Evolutionary conservation across 306 rosid species (phyloP).

Genomic region (Glycyrrhiza uralensis): DNA sequence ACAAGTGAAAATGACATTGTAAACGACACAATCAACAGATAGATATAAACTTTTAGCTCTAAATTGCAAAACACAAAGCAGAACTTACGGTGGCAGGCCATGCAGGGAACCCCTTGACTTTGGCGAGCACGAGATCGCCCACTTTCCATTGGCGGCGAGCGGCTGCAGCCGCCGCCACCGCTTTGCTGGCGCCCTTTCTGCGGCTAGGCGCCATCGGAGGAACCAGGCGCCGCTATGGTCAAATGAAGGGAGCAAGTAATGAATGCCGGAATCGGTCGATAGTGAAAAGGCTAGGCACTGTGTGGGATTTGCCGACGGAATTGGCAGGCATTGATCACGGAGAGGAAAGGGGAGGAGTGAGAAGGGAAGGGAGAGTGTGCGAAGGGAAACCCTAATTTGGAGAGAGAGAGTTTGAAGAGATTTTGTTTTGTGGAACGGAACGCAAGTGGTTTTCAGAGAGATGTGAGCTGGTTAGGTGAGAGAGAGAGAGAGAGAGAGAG

Average conservation of each 20-base stretch:
- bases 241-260: conserved; percentile 27
- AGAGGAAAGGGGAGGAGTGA: background rate
- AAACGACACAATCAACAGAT: background rate
- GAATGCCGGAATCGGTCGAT: conserved; percentile 44
- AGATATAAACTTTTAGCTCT: background rate
- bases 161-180: conserved; percentile 82
- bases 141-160: conserved; percentile 89
- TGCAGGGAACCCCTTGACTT: conserved; percentile 93
- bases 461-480: conserved; percentile 43
- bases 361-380: background rate
- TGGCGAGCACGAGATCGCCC: conserved; percentile 97
- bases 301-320: conserved; percentile 27
- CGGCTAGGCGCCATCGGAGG: conserved; percentile 82
- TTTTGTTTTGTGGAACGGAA: conserved; percentile 60
- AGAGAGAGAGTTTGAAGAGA: conserved; percentile 24
- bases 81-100: conserved; percentile 90
- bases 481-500: too few species aligned
- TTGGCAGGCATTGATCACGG: conserved; percentile 64
- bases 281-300: conserved; percentile 41
- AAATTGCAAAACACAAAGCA: background rate
- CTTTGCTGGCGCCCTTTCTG: conserved; percentile 66
- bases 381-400: conserved; percentile 36
- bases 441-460: conserved; percentile 55
- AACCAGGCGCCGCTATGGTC: conserved; percentile 34
- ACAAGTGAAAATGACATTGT: background rate